Base-by-base conservation (phyloP, 345 rosid genomes). In the Dimocarpus longan region DNA sequence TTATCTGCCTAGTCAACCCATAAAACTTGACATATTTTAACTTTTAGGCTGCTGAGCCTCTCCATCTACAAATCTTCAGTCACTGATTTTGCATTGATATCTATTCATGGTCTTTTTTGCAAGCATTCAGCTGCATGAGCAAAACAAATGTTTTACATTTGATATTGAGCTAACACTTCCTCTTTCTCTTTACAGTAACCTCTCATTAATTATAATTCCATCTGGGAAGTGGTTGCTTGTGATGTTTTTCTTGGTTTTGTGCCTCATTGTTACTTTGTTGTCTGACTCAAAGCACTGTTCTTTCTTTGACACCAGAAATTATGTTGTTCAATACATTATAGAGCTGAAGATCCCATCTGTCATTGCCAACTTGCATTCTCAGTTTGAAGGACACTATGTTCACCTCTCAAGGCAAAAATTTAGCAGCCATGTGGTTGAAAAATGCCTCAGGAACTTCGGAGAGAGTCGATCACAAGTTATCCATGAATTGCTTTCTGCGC, bases 391-490 rank as follows among this genome's bases (percentile, higher is more conserved):
- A 67, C 87, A 89, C 83, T 93, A 86, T 37, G 86, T 84, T 0
- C 88, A 88, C 64, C 91, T 93, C 71, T 88, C 97, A 6, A 80
- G 71, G 78, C 94, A 93, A 82, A 92, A 92, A 81, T 92, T 84
- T 70, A 86, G 97, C 86, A 92, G 97, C 78, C 93, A 93, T 76
- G 97, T 93, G 44, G 90, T 91, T 63, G 93, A 93, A 76, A 91
- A 86, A 80, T 89, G 91, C 82, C 89, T 93, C 43, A 87, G 83
- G 82, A 50, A 81, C 80, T 74, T 82, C 69, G 84, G 83, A 66
- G 87, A 87, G 75, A 85, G 90, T 76, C 82, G 95, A 71, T 64
- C 87, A 40, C 91, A 87, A 44, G 89, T 93, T 22, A 66, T 91
- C 50, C 83, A 44, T 13, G 95, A 90, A 79, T 82, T 93, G 52